Conservation (phyloP, 352 stramenopile species). For the Globisporangium abappressorium region DNA sequence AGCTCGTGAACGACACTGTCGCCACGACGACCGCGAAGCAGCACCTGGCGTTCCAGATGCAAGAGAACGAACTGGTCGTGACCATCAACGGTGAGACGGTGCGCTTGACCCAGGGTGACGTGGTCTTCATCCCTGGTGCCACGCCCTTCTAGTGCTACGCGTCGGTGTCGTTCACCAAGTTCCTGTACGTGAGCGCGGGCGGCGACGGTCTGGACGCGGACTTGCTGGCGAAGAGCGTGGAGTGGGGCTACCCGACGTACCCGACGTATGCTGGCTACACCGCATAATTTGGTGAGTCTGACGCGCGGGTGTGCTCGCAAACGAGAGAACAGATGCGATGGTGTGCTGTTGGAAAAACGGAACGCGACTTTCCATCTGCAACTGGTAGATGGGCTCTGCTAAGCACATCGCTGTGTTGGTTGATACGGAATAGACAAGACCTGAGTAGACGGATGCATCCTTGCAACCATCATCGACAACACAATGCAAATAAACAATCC, state of each 20-base stretch:
- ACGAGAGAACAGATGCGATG: too few species aligned
- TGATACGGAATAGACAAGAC: too few species aligned
- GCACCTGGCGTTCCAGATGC: conserved; percentile 44
- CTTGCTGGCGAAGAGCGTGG: conserved; percentile 38
- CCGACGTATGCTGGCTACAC: conserved; percentile 37
- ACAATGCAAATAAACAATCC: too few species aligned
- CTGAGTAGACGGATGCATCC: too few species aligned
- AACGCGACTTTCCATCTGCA: too few species aligned
- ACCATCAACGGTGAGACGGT: conserved; percentile 33
- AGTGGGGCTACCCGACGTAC: conserved; percentile 46
- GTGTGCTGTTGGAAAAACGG: too few species aligned
- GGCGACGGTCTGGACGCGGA: conserved; percentile 42
- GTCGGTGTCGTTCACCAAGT: conserved; percentile 49
- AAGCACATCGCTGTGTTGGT: too few species aligned
- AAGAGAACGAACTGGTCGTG: conserved; percentile 46
- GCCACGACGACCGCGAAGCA: conserved; percentile 41
- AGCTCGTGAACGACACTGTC: conserved; percentile 37
- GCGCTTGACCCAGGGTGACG: conserved; percentile 45
- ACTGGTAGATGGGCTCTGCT: too few species aligned
- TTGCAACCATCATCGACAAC: too few species aligned
- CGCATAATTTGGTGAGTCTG: background rate
- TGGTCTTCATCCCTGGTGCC: conserved; percentile 40
- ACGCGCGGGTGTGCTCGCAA: too few species aligned
- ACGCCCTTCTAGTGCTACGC: conserved; percentile 51
- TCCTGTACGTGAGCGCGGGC: conserved; percentile 49